Conservation (phyloP, 192 early-diverging fungal species). For the Umbelopsis sp. region DNA sequence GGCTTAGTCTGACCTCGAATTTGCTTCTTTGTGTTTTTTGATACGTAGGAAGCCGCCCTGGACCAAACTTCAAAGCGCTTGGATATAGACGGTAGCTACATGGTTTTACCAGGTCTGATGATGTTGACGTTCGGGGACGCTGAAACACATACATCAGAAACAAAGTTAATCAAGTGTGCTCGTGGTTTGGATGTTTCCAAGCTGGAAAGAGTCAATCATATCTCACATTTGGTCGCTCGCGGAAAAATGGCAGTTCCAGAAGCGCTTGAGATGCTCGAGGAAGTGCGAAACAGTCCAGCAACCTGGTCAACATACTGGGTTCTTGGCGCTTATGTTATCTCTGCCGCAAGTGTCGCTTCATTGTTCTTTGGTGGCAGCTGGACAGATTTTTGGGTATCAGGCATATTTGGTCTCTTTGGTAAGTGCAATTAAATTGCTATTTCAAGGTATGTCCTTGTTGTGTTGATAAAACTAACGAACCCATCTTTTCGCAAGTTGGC, state of each 20-base stretch:
- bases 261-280: conserved; percentile 54
- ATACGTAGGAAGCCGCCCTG: conserved; percentile 48
- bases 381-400: conserved; percentile 63
- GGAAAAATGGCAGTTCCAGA: conserved; percentile 53
- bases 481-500: conserved; percentile 57
- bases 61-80: conserved; percentile 49
- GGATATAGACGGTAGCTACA: conserved; percentile 67
- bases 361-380: conserved; percentile 66
- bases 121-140: conserved; percentile 74
- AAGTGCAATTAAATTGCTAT: conserved; percentile 19
- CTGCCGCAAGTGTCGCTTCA: conserved; percentile 61
- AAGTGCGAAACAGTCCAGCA: conserved; percentile 58
- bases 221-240: conserved; percentile 58
- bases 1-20: background rate
- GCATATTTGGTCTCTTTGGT: conserved; percentile 57
- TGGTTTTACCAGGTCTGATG: conserved; percentile 71
- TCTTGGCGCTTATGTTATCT: conserved; percentile 49
- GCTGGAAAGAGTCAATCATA: conserved; percentile 61
- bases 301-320: conserved; percentile 59
- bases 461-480: conserved; percentile 47
- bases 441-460: conserved; percentile 17
- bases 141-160: conserved; percentile 77
- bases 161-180: conserved; percentile 62
- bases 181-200: conserved; percentile 72
- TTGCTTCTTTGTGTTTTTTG: no score